Evolutionary conservation across 208 protist species (phyloP), one percentile per base, ranked within the genome.

Genomic region (Trypanosoma melophagium): DNA sequence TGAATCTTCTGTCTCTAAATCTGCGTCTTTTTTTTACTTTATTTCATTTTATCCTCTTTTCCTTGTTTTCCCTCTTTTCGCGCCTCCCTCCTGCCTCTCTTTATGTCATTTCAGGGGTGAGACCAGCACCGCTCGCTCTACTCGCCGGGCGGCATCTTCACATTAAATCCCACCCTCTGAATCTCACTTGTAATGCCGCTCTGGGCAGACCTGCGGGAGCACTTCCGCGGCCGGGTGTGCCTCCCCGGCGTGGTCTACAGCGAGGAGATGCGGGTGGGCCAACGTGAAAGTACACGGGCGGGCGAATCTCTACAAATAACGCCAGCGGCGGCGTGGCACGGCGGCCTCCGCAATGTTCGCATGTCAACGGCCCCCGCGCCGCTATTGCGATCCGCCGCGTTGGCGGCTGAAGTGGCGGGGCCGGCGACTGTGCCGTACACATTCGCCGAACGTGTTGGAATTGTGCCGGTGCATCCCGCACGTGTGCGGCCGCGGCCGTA

Each of bases 371-470:
- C 73, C 2, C 82, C 86, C 0, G 71, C 45, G 16, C 62, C 60
- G 22, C 50, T 87, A 5, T 35, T 35, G 28, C 28, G 28, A 35
- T 35, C 28, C 3, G 28, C 28, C 3, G 28, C 28, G 28, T 35
- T 5, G 28, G 28, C 28, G 28, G 28, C 28, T 1, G 28, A 35
- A 1, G 28, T 35, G 28, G 28, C 76, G 3, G 87, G 86, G 7
- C 90, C 87, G 0, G 90, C 93, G 78, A 80, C 83, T 70, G 79
- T 84, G 71, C 90, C 90, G n/a, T 96, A 94, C 80, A 93, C 87
- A 17, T 92, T 89, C 56, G 89, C 80, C 82, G 87, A 96, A 65
- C 87, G 87, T n/a, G 57, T 91, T 19, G 90, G 90, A 3, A 66
- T 94, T 0, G 83, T 92, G 13, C 86, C 87, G 1, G 80, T 96